Conservation (phyloP, 1,139 yeast genomes). For the Pneumocystis murina region DNA sequence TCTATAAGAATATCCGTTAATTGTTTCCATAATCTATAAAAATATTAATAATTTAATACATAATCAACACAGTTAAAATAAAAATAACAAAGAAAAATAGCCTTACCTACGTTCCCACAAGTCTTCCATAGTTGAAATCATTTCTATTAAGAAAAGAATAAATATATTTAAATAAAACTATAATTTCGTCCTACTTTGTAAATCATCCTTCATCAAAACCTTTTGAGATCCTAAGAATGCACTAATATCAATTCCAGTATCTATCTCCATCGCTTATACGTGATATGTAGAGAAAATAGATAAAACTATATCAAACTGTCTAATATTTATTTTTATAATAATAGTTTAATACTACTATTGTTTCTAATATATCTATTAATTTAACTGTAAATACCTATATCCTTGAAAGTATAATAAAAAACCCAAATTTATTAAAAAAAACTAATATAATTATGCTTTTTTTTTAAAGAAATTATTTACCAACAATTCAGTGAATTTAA, state of each 20-base stretch:
- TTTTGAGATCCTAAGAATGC: not conserved
- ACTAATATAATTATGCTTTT: not conserved
- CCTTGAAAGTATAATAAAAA: not conserved
- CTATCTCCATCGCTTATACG: not conserved
- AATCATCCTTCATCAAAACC: not conserved
- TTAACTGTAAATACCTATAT: not conserved
- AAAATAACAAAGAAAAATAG: not conserved
- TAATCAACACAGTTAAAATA: not conserved
- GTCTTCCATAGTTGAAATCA: slow-evolving; percentile 68
- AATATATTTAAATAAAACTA: not conserved
- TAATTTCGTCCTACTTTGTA: not conserved
- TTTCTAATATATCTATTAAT: not conserved
- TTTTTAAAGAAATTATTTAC: not conserved
- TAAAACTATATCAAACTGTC: not conserved
- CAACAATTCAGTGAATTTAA: no score
- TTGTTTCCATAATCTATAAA: slow-evolving; percentile 43
- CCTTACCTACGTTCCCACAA: slow-evolving; percentile 59
- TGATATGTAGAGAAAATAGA: not conserved
- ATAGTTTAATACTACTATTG: not conserved
- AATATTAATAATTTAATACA: not conserved
- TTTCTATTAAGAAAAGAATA: not conserved
- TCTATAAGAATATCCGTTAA: slow-evolving; percentile 54
- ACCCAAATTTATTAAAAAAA: not conserved
- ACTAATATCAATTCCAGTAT: not conserved
- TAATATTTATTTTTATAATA: not conserved